These are phyloP conservation scores for Aspergillus flavus DNA, from an alignment of 2,329 filamentous ascomycete genomes.

Conservation along the genomic window DNA sequence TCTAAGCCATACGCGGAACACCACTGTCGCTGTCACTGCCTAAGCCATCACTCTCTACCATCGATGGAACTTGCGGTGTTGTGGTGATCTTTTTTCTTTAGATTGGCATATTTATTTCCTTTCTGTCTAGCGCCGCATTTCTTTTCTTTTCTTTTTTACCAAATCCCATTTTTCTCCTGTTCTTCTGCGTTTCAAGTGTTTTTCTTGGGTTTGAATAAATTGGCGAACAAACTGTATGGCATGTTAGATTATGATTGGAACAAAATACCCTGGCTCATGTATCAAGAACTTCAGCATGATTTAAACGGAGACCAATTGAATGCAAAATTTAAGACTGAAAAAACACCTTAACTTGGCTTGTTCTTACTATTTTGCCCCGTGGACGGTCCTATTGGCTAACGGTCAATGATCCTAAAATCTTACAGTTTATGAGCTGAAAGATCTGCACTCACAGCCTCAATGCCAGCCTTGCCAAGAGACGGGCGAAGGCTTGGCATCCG, in stretches of 20 bases:
- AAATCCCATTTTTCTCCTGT: too few species aligned
- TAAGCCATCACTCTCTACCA: not conserved
- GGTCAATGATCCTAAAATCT: not conserved
- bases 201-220: not conserved
- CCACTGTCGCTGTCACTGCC: not conserved
- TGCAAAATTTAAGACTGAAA: not conserved
- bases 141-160: not conserved
- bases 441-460: constrained; percentile 7
- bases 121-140: not conserved
- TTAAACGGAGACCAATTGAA: not conserved
- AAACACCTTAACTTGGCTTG: not conserved
- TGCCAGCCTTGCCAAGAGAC: not conserved
- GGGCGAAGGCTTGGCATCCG: constrained; percentile 1
- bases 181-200: not conserved
- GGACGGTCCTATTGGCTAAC: not conserved
- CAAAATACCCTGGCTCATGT: not conserved
- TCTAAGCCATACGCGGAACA: not conserved
- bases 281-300: not conserved
- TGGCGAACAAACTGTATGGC: not conserved
- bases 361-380: not conserved
- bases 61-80: not conserved
- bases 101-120: not conserved
- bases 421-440: not conserved
- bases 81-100: not conserved
- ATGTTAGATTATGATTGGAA: not conserved